Conservation (phyloP, 2,329 filamentous ascomycete species). For the Colletotrichum somersetense region DNA sequence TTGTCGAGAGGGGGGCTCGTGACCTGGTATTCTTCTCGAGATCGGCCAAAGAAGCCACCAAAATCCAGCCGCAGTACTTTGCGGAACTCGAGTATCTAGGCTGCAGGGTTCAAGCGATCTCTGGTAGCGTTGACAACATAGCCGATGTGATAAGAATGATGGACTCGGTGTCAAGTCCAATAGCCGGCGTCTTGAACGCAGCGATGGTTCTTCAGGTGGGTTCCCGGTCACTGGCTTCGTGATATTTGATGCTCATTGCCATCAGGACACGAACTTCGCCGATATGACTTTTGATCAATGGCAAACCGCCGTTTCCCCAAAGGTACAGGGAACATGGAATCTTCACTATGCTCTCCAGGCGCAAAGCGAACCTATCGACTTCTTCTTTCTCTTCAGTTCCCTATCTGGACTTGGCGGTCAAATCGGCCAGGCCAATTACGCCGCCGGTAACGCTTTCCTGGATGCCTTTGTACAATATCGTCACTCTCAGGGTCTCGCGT, state of each 20-base stretch:
- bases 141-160: constrained; percentile 48
- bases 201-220: constrained; percentile 52
- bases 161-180: constrained; percentile 42
- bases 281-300: constrained; percentile 56
- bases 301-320: constrained; percentile 52
- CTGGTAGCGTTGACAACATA: constrained; percentile 50
- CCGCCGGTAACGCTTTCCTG: constrained; percentile 56
- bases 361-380: constrained; percentile 47
- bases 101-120: constrained; percentile 46
- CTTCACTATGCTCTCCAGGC: constrained; percentile 51
- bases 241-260: not conserved
- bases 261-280: constrained; percentile 45
- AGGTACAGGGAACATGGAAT: constrained; percentile 59
- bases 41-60: constrained; percentile 40
- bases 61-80: constrained; percentile 14
- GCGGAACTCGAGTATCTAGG: constrained; percentile 45
- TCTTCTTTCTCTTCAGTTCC: constrained; percentile 55
- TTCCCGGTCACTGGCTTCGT: too few species aligned
- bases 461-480: constrained; percentile 56
- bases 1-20: constrained; percentile 48
- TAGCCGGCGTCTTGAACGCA: constrained; percentile 57
- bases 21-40: constrained; percentile 48
- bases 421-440: constrained; percentile 56
- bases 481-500: constrained; percentile 51
- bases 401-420: constrained; percentile 52